phyloP scores from a whole-genome alignment of 176 grass and related monocot genomes.

The Miscanthus lutarioriparius region DNA sequence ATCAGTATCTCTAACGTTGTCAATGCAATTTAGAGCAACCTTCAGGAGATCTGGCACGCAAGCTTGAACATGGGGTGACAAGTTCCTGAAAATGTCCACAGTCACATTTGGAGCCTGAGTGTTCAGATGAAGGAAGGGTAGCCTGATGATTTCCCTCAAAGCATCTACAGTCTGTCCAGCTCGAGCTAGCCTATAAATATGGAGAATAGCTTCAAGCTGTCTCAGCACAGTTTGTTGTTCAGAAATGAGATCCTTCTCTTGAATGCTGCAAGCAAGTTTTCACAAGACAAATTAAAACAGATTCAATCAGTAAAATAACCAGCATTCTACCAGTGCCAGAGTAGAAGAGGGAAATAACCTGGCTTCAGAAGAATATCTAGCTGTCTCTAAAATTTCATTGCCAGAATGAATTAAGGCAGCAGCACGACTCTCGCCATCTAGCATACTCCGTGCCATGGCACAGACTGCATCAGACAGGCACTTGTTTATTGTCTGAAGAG shows the following conservation, averaged over 20 bases:
- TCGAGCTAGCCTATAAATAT: constrained; percentile 69
- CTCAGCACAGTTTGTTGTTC: constrained; percentile 82
- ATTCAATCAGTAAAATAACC: constrained; percentile 24
- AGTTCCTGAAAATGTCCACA: constrained; percentile 72
- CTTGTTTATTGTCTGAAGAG: constrained; percentile 95
- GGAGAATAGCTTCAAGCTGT: constrained; percentile 84
- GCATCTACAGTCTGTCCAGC: constrained; percentile 76
- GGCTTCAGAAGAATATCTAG: constrained; percentile 76
- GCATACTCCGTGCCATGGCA: constrained; percentile 64
- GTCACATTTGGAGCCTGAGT: constrained; percentile 60
- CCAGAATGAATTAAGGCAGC: constrained; percentile 76
- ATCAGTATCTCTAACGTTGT: constrained; percentile 86
- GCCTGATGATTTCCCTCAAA: constrained; percentile 77
- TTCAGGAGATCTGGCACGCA: constrained; percentile 94
- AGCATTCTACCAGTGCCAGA: background rate
- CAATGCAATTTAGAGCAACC: constrained; percentile 72
- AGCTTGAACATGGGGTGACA: constrained; percentile 76
- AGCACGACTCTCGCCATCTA: constrained; percentile 83
- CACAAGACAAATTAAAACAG: constrained; percentile 6
- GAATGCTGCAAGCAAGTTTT: constrained; percentile 50
- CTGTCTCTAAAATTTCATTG: constrained; percentile 82
- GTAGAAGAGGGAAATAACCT: constrained; percentile 57
- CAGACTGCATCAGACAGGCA: constrained; percentile 93
- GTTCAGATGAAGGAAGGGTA: constrained; percentile 84
- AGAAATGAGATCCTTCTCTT: constrained; percentile 82